Percentiles rank a stretch among this genome's conserved stretches.
These are phyloP conservation scores for Anisogramma anomala DNA, from an alignment of 2,329 filamentous ascomycete genomes.

Conservation along the genomic window DNA sequence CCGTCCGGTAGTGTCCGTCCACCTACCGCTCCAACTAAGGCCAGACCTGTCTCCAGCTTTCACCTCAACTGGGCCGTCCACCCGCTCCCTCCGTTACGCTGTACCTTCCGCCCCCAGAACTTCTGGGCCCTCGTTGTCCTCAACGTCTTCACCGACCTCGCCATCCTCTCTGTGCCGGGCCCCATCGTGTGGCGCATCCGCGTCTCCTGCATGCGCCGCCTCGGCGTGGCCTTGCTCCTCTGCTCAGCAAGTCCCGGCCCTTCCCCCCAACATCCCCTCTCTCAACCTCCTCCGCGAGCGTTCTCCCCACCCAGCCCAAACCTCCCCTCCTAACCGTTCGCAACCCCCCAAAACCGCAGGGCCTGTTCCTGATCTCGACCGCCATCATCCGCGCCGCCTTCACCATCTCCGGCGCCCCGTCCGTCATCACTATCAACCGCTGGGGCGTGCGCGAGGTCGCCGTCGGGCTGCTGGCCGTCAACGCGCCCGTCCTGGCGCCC, in stretches of 20 bases:
- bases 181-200: conserved; percentile 19
- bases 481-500: conserved; percentile 14
- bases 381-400: conserved; percentile 17
- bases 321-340: too few relatives aligned
- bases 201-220: conserved; percentile 11
- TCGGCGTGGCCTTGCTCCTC: conserved; percentile 16
- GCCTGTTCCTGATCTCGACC: conserved; percentile 20
- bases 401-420: conserved; percentile 16
- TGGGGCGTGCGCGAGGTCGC: conserved; percentile 19
- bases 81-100: conserved; percentile 14
- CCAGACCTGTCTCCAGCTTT: conserved; percentile 1
- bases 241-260: too few relatives aligned
- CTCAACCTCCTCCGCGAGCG: too few relatives aligned
- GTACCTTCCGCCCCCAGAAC: conserved; percentile 9
- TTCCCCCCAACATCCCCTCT: too few relatives aligned
- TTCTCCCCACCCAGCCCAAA: too few relatives aligned
- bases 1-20: background rate
- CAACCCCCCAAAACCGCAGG: too few relatives aligned
- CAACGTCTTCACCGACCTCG: conserved; percentile 19
- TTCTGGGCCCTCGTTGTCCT: conserved; percentile 15
- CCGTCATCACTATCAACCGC: conserved; percentile 19
- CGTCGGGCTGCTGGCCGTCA: conserved; percentile 15
- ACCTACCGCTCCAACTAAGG: background rate
- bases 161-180: conserved; percentile 19
- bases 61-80: conserved; percentile 19